Base-by-base conservation (phyloP, 768 basidiomycete genomes). In the Agrocybe praecox region DNA sequence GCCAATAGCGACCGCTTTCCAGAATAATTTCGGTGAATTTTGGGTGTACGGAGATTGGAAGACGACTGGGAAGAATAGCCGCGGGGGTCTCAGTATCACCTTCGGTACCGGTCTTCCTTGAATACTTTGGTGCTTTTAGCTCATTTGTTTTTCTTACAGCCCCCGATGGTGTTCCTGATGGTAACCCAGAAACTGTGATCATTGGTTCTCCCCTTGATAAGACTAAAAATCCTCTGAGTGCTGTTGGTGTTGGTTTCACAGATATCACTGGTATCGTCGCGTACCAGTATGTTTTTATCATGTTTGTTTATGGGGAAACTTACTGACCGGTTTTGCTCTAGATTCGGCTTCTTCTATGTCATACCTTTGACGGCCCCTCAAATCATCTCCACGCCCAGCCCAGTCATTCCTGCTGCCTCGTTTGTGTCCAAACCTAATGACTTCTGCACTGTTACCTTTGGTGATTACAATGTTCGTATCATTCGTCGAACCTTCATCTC, bases 1-100 rank as follows among this genome's bases (percentile, higher is more conserved):
- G 4, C 84, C 86, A 2, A 67, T 72, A 6, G 75, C 80, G 3
- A 62, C 80, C 6, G 71, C 76, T 55, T 86, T 85, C 64, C 75
- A 76, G 26, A 85, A 84, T 60, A 70, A 64, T 24, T 85, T 77
- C 61, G 80, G 80, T 7, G 82, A 85, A 52, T 76, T 86, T 51
- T 87, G 85, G 85, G 81, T 82, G 0, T 72, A 80, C 51, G 84
- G 84, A 34, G 74, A 78, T 53, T 86, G 84, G 84, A 73, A 76
- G 2, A 78, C 80, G 4, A 80, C 80, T 9, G 84, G 84, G 2
- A 73, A 78, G 63, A 88, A 86, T 60, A 61, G 65, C 24, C 79
- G 83, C 23, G 85, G 85, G 14, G 85, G 85, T 1, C 64, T 86
- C 23, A 81, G 77, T 7, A 70, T 86, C 17, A 81, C 75, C 6